Base-by-base conservation (phyloP, 768 basidiomycete genomes). In the Phanerochaete carnosa region DNA sequence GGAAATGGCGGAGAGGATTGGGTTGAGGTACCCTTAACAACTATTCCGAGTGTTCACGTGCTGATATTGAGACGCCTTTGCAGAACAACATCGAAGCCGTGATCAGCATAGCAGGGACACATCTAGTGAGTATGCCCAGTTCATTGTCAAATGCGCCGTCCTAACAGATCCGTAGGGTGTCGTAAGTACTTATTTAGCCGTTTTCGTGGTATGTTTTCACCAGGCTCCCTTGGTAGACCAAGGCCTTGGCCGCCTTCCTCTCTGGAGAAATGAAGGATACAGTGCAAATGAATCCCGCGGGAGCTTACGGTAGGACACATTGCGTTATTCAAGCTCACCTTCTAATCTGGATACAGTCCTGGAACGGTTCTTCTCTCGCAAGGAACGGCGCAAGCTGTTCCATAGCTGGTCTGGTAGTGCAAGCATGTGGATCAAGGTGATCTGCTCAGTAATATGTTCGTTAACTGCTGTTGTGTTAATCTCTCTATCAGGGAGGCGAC, bases 191-290 rank as follows among this genome's bases (percentile, higher is more conserved):
- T 25, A 19, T 29, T 25, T 39, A 25, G 13, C 12, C 32, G 45
- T 43, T 5, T 23, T 11, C 15, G 16, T 35, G 9, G 2, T 19
- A 6, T 45, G 25, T n/a, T 53, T 15, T 52, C 26, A 28, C 45
- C 33, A 29, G 46, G 53, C n/a, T n/a, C 2, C 19, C n/a, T 13
- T n/a, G 22, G 4, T 57, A 92, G 92, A 82, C 92, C 1, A 99
- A 98, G 76, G 91, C 95, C 0, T 95, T 98, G 92, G 75, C 95
- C 0, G 95, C 97, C 0, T 93, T 98, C 71, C 77, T 98, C 43
- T 94, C 92, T 0, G 96, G 96, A 12, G 96, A 98, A 74, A 97
- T 98, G 88, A 89, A 89, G 70, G 93, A 96, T 65, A 95, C 94
- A 0, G 92, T 94, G 4, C 86, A 92, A 69, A 80, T 95, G 76